Percentiles rank a stretch among this genome's conserved stretches.
These are phyloP conservation scores for Phytophthora hibernalis DNA, from an alignment of 352 stramenopile genomes.

Conservation along the genomic window DNA sequence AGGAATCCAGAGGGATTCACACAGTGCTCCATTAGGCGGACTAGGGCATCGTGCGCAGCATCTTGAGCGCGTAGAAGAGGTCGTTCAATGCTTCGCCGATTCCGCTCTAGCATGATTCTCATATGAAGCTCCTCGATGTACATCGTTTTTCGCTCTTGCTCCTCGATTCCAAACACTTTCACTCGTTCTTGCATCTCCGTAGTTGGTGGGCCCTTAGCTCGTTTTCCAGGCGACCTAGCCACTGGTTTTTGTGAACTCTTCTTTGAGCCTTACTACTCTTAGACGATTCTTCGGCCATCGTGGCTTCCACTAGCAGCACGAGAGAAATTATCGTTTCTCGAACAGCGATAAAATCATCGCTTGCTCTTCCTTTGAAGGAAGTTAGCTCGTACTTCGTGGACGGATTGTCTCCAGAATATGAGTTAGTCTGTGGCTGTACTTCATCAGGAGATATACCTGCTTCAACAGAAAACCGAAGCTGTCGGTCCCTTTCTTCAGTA, in stretches of 20 bases:
- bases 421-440: background rate
- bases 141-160: conserved; percentile 54
- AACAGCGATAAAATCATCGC: conserved; percentile 6
- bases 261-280: conserved; percentile 10
- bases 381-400: conserved; percentile 20
- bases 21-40: conserved; percentile 60
- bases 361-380: background rate
- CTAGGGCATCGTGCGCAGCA: conserved; percentile 51
- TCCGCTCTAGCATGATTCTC: conserved; percentile 57
- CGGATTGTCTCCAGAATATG: background rate
- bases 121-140: conserved; percentile 54
- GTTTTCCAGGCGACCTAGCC: conserved; percentile 8
- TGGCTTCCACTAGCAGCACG: conserved; percentile 31
- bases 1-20: conserved; percentile 57
- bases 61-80: conserved; percentile 60
- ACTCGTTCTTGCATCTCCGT: conserved; percentile 27
- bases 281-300: conserved; percentile 2
- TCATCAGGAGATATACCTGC: background rate
- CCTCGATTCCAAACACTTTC: conserved; percentile 54
- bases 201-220: conserved; percentile 1
- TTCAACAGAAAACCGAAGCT: conserved; percentile 21
- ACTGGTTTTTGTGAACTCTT: conserved; percentile 28
- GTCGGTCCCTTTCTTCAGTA: conserved; percentile 16
- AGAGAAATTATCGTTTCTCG: conserved; percentile 21
- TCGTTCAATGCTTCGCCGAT: conserved; percentile 46